phyloP scores from a whole-genome alignment of 306 rosid species.

The Vachellia collinsii region DNA sequence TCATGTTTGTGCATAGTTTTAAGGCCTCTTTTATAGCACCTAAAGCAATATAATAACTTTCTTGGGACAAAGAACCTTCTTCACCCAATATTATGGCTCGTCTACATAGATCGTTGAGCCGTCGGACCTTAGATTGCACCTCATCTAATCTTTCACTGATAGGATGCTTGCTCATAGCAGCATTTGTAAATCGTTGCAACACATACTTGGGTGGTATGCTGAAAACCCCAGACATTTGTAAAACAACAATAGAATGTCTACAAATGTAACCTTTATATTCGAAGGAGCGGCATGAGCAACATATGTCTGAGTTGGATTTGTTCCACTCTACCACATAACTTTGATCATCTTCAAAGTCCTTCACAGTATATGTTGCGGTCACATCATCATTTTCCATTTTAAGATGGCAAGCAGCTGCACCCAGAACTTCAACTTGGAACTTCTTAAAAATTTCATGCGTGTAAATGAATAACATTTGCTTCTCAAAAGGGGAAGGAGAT shows the following conservation, averaged over 20 bases:
- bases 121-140: constrained; percentile 63
- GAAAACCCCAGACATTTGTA: constrained; percentile 72
- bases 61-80: constrained; percentile 65
- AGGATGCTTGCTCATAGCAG: constrained; percentile 63
- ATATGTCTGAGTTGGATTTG: constrained; percentile 55
- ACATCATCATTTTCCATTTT: constrained; percentile 55
- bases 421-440: constrained; percentile 63
- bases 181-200: constrained; percentile 65
- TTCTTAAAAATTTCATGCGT: constrained; percentile 58
- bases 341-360: constrained; percentile 56
- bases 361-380: constrained; percentile 48
- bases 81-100: constrained; percentile 70
- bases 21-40: constrained; percentile 54
- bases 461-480: constrained; percentile 53
- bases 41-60: constrained; percentile 59
- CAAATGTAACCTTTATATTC: constrained; percentile 65
- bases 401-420: constrained; percentile 74
- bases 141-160: constrained; percentile 62
- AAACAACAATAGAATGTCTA: constrained; percentile 64
- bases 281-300: constrained; percentile 66
- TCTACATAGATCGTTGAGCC: constrained; percentile 63
- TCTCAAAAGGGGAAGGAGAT: constrained; percentile 70
- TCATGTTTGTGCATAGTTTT: constrained; percentile 50
- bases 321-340: constrained; percentile 59
- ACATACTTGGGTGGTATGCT: constrained; percentile 61